These are phyloP conservation scores for Hamamelis virginiana DNA, from an alignment of 164 flowering plant species.

Conservation along the genomic window DNA sequence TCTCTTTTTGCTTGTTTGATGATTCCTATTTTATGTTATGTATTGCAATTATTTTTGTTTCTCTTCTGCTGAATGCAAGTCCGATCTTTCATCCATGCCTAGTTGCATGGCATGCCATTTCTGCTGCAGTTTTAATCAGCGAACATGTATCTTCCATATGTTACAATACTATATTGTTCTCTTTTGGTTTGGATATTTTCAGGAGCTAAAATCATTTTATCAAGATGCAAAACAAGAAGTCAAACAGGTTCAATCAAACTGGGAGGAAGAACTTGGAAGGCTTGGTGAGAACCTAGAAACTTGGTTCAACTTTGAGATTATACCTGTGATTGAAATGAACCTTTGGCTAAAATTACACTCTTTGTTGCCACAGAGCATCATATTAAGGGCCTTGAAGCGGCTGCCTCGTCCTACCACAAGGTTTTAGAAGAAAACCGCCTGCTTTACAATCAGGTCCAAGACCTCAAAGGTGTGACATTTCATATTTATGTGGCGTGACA, in stretches of 20 bases:
- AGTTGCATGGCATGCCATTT: neutral
- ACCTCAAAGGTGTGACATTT: constrained; percentile 64
- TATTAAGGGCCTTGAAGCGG: constrained; percentile 53
- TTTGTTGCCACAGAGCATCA: constrained; percentile 43
- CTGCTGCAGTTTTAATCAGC: neutral
- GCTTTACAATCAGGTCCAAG: constrained; percentile 88
- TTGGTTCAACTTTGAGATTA: neutral
- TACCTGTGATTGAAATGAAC: neutral
- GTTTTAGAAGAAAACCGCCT: constrained; percentile 77
- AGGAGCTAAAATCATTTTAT: constrained; percentile 56
- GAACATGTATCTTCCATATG: neutral
- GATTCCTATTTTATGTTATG: neutral
- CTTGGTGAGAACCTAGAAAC: constrained; percentile 51
- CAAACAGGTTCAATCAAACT: constrained; percentile 39
- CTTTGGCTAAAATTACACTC: neutral
- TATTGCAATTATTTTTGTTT: neutral
- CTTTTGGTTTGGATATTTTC: constrained; percentile 11
- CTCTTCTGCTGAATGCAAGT: neutral
- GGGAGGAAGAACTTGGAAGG: constrained; percentile 55
- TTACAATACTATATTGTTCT: neutral
- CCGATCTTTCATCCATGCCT: too few relatives aligned
- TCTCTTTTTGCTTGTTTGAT: neutral
- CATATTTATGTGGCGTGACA: constrained; percentile 37
- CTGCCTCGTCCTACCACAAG: constrained; percentile 71
- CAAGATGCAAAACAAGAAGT: constrained; percentile 47